A percentile compares a stretch with the other conserved stretches of the same genome.
These are phyloP conservation scores for Podaxis sp. DNA, from an alignment of 768 basidiomycete species.

Conservation along the genomic window DNA sequence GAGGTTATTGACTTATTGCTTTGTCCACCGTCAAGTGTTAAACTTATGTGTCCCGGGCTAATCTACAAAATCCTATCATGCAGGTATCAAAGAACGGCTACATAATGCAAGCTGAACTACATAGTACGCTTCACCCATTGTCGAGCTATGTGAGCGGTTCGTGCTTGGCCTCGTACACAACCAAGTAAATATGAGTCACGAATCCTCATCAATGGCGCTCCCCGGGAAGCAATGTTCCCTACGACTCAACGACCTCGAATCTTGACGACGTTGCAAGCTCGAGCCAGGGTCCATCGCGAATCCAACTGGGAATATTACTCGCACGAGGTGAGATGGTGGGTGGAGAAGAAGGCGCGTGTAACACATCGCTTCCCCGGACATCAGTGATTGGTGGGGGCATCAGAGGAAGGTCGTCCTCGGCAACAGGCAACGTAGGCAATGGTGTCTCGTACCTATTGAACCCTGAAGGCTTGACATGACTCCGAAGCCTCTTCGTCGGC, in stretches of 20 bases:
- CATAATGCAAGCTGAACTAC: no score
- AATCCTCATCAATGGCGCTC: no score
- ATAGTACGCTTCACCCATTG: no score
- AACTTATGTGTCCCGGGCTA: no score
- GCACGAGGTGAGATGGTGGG: background rate
- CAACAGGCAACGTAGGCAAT: background rate
- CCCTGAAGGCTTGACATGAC: background rate
- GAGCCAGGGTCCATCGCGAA: background rate
- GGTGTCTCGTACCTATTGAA: background rate
- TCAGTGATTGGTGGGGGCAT: background rate
- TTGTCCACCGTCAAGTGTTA: no score
- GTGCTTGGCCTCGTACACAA: no score
- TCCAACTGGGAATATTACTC: background rate
- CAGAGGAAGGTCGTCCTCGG: background rate
- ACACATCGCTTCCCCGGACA: no score
- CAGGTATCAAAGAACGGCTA: no score
- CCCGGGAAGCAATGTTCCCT: background rate
- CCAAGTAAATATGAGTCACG: no score
- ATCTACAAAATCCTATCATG: no score
- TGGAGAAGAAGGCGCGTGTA: background rate
- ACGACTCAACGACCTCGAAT: background rate
- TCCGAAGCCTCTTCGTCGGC: background rate
- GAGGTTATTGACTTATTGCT: no score
- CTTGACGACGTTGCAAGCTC: background rate
- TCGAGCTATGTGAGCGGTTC: no score